A percentile compares a stretch with the other conserved stretches of the same genome.
Evolutionary conservation across 169 alveolate genomes (phyloP).

Genomic region (Cyclospora cayetanensis): DNA sequence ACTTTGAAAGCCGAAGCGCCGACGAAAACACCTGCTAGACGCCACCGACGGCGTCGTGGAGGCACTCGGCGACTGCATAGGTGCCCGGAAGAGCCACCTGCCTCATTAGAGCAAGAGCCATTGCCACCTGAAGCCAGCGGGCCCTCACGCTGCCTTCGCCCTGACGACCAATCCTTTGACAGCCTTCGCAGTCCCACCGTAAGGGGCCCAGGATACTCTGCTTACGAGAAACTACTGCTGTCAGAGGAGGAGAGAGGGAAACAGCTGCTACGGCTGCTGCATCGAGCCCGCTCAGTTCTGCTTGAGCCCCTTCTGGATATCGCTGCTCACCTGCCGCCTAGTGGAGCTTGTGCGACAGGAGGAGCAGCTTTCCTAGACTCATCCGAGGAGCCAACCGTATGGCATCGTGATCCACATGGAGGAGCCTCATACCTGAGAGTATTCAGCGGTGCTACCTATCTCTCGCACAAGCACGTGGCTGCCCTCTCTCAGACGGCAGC

Average conservation of each 20-base stretch:
- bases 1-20: too few species aligned
- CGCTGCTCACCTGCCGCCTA: neutral
- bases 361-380: neutral
- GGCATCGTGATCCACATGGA: constrained; percentile 29
- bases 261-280: neutral
- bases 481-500: constrained; percentile 50
- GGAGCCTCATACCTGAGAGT: constrained; percentile 35
- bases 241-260: constrained; percentile 23
- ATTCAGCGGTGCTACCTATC: constrained; percentile 53
- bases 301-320: constrained; percentile 55
- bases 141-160: neutral
- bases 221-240: neutral
- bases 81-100: neutral
- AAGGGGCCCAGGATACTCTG: neutral
- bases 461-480: constrained; percentile 41
- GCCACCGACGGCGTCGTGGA: constrained; percentile 46
- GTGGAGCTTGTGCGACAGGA: neutral
- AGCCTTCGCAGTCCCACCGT: neutral
- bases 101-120: neutral
- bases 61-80: constrained; percentile 14
- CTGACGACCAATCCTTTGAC: neutral
- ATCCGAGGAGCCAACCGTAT: constrained; percentile 43
- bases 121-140: too few species aligned
- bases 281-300: constrained; percentile 28
- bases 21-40: too few species aligned